Evolutionary conservation across 768 basidiomycete genomes (phyloP), one percentile per base, ranked within the genome.

Genomic region (Pleurotus ostreatus): DNA sequence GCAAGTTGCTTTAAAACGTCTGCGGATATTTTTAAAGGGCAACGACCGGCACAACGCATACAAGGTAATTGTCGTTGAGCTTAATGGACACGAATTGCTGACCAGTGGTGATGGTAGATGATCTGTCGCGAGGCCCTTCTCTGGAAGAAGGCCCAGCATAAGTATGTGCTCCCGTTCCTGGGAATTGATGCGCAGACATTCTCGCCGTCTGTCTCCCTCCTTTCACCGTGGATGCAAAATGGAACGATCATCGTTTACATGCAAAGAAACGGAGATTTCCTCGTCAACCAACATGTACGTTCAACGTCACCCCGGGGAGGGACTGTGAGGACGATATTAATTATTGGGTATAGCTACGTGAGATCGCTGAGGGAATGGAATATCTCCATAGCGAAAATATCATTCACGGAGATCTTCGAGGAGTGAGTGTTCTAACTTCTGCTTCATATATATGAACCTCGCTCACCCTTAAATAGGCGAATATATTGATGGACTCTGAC

Each of bases 331-430:
- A 43, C 5, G 18, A n/a, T 20, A 43, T 15, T 43, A 12, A 43
- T 20, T 43, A 12, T 5, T 12, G 15, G 6, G n/a, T 43, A 43
- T 12, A 43, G 41, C 18, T 43, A 6, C 41, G 12, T 20, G 68
- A 70, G 40, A 60, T 67, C 3, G 67, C 65, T 0, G 47, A 56
- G n/a, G 70, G 70, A 13, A 37, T 71, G 20, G 49, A 63, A 15
- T 67, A 69, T 57, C 59, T 71, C 3, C 70, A 71, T 54, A 25
- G 20, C 18, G 49, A 62, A 37, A 48, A 61, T 16, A 64, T 70
- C 7, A 61, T 69, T n/a, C 70, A 71, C 44, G 69, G 70, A 8
- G 69, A 71, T 58, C 59, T 71, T 16, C 69, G 69, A 64, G 67
- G 66, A 40, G 68, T 69, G 44, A 49, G 53, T 60, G 15, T 43